phyloP scores from a whole-genome alignment of 305 asterid genomes.

The Fraxinus sp. region DNA sequence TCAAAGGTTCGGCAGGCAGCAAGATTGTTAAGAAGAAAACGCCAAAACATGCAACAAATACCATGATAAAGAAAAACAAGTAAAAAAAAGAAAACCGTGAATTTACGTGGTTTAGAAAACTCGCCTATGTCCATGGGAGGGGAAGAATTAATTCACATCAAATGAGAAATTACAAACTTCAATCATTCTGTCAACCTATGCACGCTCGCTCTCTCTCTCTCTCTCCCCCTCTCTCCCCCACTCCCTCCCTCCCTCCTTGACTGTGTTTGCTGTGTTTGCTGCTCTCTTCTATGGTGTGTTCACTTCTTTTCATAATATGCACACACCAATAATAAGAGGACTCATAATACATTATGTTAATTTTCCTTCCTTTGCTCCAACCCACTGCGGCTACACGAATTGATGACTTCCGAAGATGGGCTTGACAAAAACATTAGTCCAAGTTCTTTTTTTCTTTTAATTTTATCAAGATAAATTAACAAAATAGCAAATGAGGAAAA shows the following conservation, averaged over 20 bases:
- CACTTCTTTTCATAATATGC: neutral
- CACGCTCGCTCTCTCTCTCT: neutral
- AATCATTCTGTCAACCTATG: neutral
- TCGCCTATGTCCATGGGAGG: neutral
- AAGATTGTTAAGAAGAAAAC: neutral
- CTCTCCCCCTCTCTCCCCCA: neutral
- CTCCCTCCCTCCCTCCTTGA: neutral
- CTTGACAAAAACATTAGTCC: neutral
- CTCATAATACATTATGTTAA: neutral
- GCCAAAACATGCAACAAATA: neutral
- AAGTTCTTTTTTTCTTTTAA: neutral
- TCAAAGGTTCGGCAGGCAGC: neutral
- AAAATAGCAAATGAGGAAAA: neutral
- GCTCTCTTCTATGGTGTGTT: neutral
- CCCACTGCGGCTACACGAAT: neutral
- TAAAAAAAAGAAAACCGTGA: neutral
- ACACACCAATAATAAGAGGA: neutral
- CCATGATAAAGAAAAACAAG: neutral
- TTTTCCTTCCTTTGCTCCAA: neutral
- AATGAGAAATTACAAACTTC: neutral
- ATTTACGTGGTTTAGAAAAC: neutral
- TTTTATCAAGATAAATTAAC: neutral
- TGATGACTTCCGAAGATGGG: neutral
- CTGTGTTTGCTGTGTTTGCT: neutral
- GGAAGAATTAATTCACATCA: neutral